A percentile compares a stretch with the other conserved stretches of the same genome.
These are phyloP conservation scores for Royoungia palumana DNA, from an alignment of 768 basidiomycete genomes.

Conservation along the genomic window DNA sequence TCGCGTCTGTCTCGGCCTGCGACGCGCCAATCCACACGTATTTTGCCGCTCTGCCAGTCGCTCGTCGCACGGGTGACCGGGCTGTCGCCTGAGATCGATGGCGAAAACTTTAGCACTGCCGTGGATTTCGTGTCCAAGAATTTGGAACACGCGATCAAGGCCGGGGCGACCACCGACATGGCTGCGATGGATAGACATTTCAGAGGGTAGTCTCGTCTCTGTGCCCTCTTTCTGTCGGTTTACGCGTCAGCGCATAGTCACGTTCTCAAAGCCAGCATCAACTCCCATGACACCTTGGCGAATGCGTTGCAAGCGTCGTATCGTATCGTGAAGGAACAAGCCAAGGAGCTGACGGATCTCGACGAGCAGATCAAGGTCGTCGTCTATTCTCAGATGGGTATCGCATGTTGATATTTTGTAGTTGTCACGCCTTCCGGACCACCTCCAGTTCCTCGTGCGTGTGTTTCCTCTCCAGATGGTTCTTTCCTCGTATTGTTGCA, in stretches of 20 bases:
- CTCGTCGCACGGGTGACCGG: constrained; percentile 56
- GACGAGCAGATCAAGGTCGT: constrained; percentile 64
- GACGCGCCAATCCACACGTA: constrained; percentile 46
- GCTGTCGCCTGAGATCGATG: constrained; percentile 41
- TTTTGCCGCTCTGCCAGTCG: constrained; percentile 51
- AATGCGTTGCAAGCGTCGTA: constrained; percentile 58
- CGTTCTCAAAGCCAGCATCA: constrained; percentile 66
- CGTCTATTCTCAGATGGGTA: not conserved
- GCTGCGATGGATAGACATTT: constrained; percentile 48
- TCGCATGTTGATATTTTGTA: constrained; percentile 23
- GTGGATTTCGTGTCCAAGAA: constrained; percentile 59
- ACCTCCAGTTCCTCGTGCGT: constrained; percentile 69
- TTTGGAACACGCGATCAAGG: constrained; percentile 57
- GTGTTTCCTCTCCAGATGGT: too few species aligned
- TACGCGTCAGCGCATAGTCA: constrained; percentile 37
- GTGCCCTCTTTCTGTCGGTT: constrained; percentile 11
- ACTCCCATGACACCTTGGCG: constrained; percentile 58
- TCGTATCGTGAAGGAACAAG: constrained; percentile 46
- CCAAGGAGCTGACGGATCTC: constrained; percentile 51
- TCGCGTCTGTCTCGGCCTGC: constrained; percentile 51
- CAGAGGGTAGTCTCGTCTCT: constrained; percentile 43
- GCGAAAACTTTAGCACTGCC: constrained; percentile 43
- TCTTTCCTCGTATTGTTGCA: constrained; percentile 25
- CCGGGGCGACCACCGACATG: constrained; percentile 56
- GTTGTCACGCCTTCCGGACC: constrained; percentile 62